Conservation (phyloP, 2,329 filamentous ascomycete genomes). For the Sarocladium strictum region DNA sequence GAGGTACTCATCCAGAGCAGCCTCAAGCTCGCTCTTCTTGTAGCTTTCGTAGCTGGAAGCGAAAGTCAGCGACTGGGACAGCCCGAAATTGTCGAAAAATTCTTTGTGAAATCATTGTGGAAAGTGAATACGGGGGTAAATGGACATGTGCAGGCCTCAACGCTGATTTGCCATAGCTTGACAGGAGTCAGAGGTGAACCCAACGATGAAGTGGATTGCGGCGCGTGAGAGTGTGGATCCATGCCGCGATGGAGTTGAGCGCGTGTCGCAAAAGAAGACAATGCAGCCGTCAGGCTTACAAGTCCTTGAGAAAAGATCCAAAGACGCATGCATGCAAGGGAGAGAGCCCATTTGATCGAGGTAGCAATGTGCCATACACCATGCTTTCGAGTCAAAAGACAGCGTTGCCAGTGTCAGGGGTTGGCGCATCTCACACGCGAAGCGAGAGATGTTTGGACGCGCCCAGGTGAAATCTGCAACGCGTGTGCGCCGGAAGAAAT, state of each 20-base stretch:
- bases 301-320: too few species aligned
- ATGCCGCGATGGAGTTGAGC: background rate
- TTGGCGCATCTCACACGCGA: background rate
- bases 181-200: too few species aligned
- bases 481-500: constrained; percentile 2
- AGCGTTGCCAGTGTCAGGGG: background rate
- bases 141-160: too few species aligned
- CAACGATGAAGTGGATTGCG: too few species aligned
- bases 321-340: too few species aligned
- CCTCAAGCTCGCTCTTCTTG: constrained; percentile 76
- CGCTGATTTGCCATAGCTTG: too few species aligned
- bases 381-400: too few species aligned
- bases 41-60: constrained; percentile 56
- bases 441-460: background rate
- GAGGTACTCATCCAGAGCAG: constrained; percentile 67
- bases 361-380: too few species aligned
- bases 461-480: background rate
- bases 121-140: too few species aligned
- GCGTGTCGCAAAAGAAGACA: background rate
- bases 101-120: too few species aligned
- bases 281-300: background rate
- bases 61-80: constrained; percentile 2
- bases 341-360: too few species aligned
- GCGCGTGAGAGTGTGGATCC: background rate
- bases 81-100: too few species aligned